Evolutionary conservation across 73 alveolate species (phyloP), one percentile per base, ranked within the genome.

Genomic region (Uronychia binucleata): DNA sequence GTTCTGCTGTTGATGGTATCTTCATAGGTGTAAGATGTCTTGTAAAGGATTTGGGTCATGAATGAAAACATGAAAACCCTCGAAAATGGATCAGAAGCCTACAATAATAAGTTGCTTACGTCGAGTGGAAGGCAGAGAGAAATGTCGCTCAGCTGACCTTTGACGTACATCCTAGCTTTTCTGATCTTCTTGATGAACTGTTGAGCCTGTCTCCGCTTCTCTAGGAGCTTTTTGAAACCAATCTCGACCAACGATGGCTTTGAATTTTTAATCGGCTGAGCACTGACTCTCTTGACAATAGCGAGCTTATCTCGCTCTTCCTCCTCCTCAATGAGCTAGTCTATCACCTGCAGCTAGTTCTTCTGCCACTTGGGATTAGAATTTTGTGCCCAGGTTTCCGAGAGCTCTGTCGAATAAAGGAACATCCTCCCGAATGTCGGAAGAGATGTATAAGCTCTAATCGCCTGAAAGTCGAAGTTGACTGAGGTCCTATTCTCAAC

Each of bases 11-110:
- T 58, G 32, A 33, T 59, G 30, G 30, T 1, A 5, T 80, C 82
- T 11, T 34, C 30, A 60, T 32, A 32, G 25, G 35, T 34, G 25
- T 82, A 28, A 5, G 46, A 77, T 26, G 57, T 35, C 33, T 81
- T 75, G 60, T 57, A 83, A 28, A 31, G 31, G 31, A 84, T 31
- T 30, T 83, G 59, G 29, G 75, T 31, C 85, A 60, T 77, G 32
- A 88, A 27, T 1, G 91, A 88, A 58, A 88, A 75, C 33, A 58
- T 33, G 30, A 88, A 33, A 0, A 88, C 94, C 77, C 94, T 82
- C 29, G 94, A 88, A 33, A 59, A 30, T 0, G 57, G 33, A 33
- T 75, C 87, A 0, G 26, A 33, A 26, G 85, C 57, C 85, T 33
- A 78, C 11, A n/a, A n/a, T 29, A 29, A 29, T 31, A 8, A 77